Conservation (phyloP, 1,284 basidiomycete genomes). For the Hemileia vastatrix region DNA sequence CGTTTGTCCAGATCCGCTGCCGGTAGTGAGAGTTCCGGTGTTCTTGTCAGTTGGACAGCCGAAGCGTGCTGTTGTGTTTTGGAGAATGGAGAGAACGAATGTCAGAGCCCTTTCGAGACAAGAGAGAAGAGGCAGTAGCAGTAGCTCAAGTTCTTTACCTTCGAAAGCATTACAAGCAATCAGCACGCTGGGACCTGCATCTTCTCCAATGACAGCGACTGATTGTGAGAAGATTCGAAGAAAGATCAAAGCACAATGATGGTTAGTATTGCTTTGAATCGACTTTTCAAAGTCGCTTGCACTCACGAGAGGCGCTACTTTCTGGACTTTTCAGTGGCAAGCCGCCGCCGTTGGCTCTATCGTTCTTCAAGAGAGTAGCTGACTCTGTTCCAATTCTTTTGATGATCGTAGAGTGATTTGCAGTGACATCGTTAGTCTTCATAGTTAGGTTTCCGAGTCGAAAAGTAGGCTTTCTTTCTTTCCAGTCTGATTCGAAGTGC, state of each 20-base stretch:
- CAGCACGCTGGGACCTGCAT: conserved; percentile 20
- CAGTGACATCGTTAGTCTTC: conserved; percentile 28
- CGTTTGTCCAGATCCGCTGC: conserved; percentile 26
- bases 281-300: background rate
- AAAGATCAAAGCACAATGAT: background rate
- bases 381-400: conserved; percentile 27
- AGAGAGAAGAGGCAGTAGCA: background rate
- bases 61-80: background rate
- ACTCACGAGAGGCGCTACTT: background rate
- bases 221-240: conserved; percentile 15
- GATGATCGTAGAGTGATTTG: conserved; percentile 29
- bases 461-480: conserved; percentile 28
- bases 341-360: conserved; percentile 1
- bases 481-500: background rate
- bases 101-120: background rate
- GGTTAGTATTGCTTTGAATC: background rate
- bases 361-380: conserved; percentile 34
- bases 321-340: background rate
- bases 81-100: background rate
- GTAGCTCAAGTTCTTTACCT: background rate
- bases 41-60: background rate
- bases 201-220: conserved; percentile 27
- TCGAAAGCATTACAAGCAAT: background rate
- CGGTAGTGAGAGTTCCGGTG: conserved; percentile 1
- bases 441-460: conserved; percentile 29